Percentiles rank a stretch among this genome's conserved stretches.
Conservation (phyloP, 2,329 filamentous ascomycete genomes). For the Blumeria graminis region DNA sequence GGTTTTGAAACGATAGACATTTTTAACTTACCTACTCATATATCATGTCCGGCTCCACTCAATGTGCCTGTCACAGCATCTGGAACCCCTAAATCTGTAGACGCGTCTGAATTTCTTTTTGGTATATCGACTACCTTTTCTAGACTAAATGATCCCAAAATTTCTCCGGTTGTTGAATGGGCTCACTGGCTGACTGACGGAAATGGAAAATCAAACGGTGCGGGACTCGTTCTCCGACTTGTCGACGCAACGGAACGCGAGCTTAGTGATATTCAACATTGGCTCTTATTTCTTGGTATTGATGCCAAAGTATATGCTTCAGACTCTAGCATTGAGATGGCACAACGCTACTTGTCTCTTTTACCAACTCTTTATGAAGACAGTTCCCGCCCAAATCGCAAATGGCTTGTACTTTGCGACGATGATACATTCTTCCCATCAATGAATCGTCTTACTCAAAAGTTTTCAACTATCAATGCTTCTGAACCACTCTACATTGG, state of each 20-base stretch:
- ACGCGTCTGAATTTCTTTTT: slow-evolving; percentile 32
- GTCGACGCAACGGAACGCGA: slow-evolving; percentile 27
- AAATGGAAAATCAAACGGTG: slow-evolving; percentile 29
- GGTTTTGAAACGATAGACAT: slow-evolving; percentile 25
- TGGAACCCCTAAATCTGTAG: slow-evolving; percentile 24
- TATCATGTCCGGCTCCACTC: slow-evolving; percentile 24
- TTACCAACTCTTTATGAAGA: slow-evolving; percentile 30
- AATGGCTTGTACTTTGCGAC: slow-evolving; percentile 16
- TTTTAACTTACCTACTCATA: slow-evolving; percentile 17
- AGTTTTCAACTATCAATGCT: slow-evolving; percentile 9
- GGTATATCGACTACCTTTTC: slow-evolving; percentile 33
- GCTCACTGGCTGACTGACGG: slow-evolving; percentile 34
- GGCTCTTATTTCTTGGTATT: slow-evolving; percentile 25
- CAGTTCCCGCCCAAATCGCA: slow-evolving; percentile 22
- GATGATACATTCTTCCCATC: slow-evolving; percentile 15
- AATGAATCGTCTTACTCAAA: slow-evolving; percentile 12
- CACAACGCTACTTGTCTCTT: slow-evolving; percentile 30
- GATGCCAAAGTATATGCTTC: slow-evolving; percentile 32
- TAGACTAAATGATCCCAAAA: slow-evolving; percentile 26
- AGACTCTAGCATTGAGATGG: slow-evolving; percentile 29
- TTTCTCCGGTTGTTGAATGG: slow-evolving; percentile 31
- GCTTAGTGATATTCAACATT: slow-evolving; percentile 23
- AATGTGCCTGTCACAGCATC: slow-evolving; percentile 27
- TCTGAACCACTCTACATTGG: slow-evolving; percentile 13
- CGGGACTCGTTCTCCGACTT: slow-evolving; percentile 28